Evolutionary conservation across 2,329 filamentous ascomycete species (phyloP).

Genomic region (Massarina eburnea): DNA sequence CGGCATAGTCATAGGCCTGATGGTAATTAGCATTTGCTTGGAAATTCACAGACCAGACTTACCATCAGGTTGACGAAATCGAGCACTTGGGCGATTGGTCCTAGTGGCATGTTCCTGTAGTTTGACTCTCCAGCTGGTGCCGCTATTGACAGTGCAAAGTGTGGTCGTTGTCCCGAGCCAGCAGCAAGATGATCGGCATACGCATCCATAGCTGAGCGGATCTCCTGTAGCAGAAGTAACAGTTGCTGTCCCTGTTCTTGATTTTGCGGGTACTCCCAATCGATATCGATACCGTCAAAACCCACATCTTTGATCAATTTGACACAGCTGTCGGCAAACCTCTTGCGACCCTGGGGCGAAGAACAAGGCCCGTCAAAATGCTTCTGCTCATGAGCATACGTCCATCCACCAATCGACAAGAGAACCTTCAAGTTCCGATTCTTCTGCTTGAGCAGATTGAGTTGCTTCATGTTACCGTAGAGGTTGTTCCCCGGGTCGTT

Average conservation of each 20-base stretch:
- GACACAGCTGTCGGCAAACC: constrained; percentile 72
- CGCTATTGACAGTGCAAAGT: constrained; percentile 49
- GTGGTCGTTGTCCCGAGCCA: constrained; percentile 28
- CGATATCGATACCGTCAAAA: constrained; percentile 49
- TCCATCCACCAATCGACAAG: constrained; percentile 83
- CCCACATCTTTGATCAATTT: constrained; percentile 77
- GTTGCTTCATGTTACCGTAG: constrained; percentile 76
- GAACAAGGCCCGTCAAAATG: constrained; percentile 74
- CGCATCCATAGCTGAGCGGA: constrained; percentile 41
- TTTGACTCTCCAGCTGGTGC: constrained; percentile 49
- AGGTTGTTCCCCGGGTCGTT: constrained; percentile 67
- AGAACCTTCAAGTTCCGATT: constrained; percentile 78
- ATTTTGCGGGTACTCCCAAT: constrained; percentile 52
- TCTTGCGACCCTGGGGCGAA: constrained; percentile 61
- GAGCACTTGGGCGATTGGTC: constrained; percentile 44
- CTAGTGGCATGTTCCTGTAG: constrained; percentile 45
- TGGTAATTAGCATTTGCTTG: constrained; percentile 3
- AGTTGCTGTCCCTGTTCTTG: constrained; percentile 45
- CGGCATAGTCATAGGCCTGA: constrained; percentile 60
- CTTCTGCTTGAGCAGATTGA: constrained; percentile 73
- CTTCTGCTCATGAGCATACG: constrained; percentile 59
- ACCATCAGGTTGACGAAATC: constrained; percentile 56
- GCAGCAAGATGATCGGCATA: constrained; percentile 41
- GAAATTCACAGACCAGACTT: constrained; percentile 1
- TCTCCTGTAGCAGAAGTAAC: constrained; percentile 43